Percentiles rank a stretch among this genome's conserved stretches.
Evolutionary conservation across 2,329 filamentous ascomycete species (phyloP).

Genomic region (Paecilomyces sp.): DNA sequence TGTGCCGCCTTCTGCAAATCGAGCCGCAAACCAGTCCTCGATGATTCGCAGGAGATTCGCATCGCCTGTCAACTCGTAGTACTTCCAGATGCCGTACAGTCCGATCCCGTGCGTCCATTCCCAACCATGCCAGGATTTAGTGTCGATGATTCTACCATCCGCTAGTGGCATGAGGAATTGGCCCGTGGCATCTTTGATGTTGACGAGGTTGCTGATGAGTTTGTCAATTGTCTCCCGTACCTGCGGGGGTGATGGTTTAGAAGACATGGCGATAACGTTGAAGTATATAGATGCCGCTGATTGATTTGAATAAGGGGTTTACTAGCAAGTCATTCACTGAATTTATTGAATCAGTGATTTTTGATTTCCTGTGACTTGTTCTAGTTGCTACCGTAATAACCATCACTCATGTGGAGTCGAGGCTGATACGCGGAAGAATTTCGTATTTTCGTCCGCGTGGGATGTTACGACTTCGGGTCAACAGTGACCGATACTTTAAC

Average conservation of each 20-base stretch:
- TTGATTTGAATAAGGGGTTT: not conserved
- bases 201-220: conserved; percentile 67
- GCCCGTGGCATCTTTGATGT: conserved; percentile 68
- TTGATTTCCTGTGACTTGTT: not conserved
- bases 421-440: conserved; percentile 8
- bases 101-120: conserved; percentile 78
- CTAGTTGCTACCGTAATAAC: conserved; percentile 11
- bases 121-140: conserved; percentile 70
- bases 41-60: conserved; percentile 57
- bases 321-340: too few species aligned
- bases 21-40: conserved; percentile 63
- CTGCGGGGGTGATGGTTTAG: conserved; percentile 19
- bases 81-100: conserved; percentile 75
- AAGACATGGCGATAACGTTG: not conserved
- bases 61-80: conserved; percentile 65
- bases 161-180: conserved; percentile 64
- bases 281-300: conserved; percentile 8
- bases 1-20: conserved; percentile 63
- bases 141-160: conserved; percentile 72
- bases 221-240: conserved; percentile 54
- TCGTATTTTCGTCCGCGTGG: conserved; percentile 3
- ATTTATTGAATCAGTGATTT: not conserved
- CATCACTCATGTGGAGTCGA: conserved; percentile 5
- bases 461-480: conserved; percentile 4
- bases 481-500: not conserved